Evolutionary conservation across 257 asterid species (phyloP), one percentile per base, ranked within the genome.

Genomic region (Henckelia pumila): DNA sequence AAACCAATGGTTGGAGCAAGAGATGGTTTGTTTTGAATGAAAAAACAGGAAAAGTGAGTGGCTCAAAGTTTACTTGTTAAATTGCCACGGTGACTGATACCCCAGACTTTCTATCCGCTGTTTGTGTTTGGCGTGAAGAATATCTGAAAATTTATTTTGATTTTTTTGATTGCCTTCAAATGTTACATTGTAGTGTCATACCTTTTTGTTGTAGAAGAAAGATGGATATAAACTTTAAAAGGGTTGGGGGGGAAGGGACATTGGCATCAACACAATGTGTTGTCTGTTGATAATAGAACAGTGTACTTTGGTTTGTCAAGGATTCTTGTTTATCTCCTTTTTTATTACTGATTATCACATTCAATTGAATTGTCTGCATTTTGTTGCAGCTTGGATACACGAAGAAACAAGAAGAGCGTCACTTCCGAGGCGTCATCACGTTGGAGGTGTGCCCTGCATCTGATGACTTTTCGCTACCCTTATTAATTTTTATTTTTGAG

Each of bases 11-110:
- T 7, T 93, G 99, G 99, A 90, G 95, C 64, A 81, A 77, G 82
- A 77, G 96, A 81, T 93, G 99, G 99, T 93, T 93, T 76, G 99
- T 93, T 66, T 81, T 93, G 72, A 93, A 93, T 68, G 97, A 86
- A 68, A 93, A 93, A 84, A 90, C 97, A 53, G 97, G 99, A 76
- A 90, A 90, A 89, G 99, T 93, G 73, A 85, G 88, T 73, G 23
- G 35, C 74, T 17, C 17, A 24, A 66, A 59, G 37, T 62, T 44
- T 4, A 57, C 65, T 70, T 53, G 14, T 23, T 29, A 26, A 26
- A 57, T 55, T 60, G 61, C 37, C 32, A 61, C 28, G 64, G 55
- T 24, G 63, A 33, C 7, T 26, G n/a, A 11, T 47, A 61, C 8
- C 35, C 52, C 11, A 71, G 19, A 28, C 37, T 59, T 77, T 61